These are phyloP conservation scores for Teratosphaeria destructans DNA, from an alignment of 2,329 filamentous ascomycete genomes.

Conservation along the genomic window DNA sequence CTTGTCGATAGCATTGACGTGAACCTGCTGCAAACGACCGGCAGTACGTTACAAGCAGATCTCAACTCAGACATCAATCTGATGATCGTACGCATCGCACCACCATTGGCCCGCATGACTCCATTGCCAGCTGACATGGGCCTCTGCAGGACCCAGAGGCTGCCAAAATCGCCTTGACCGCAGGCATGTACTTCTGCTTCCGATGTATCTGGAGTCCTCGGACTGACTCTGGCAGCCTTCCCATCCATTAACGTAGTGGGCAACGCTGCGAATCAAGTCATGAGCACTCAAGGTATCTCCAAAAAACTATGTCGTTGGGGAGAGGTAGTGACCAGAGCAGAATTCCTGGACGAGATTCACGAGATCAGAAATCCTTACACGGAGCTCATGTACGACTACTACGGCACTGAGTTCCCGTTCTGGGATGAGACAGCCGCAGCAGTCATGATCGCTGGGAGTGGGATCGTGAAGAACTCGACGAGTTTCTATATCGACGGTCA, in stretches of 20 bases:
- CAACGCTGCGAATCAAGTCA: conserved; percentile 39
- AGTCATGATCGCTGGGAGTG: conserved; percentile 28
- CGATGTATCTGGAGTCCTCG: neutral
- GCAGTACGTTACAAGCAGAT: conserved; percentile 16
- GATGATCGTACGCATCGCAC: conserved; percentile 41
- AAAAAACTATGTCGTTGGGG: conserved; percentile 24
- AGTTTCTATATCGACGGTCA: conserved; percentile 31
- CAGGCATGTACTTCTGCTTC: conserved; percentile 8
- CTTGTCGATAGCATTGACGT: conserved; percentile 28
- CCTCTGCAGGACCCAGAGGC: too few relatives aligned
- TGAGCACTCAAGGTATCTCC: conserved; percentile 23
- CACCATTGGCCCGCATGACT: conserved; percentile 22
- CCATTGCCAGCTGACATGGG: too few relatives aligned
- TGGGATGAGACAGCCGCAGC: conserved; percentile 40
- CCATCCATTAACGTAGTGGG: conserved; percentile 34
- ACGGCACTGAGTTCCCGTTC: conserved; percentile 32
- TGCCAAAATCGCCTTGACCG: conserved; percentile 31
- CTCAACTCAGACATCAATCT: conserved; percentile 36
- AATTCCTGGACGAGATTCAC: conserved; percentile 29
- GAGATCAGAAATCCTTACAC: conserved; percentile 31
- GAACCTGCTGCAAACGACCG: conserved; percentile 20
- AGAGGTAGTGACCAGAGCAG: conserved; percentile 11
- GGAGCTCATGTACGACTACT: conserved; percentile 29
- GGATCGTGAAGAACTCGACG: conserved; percentile 29
- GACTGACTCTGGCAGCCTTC: neutral